Base-by-base conservation (phyloP, 1,139 yeast species). In the Suhomyces coccinellae region DNA sequence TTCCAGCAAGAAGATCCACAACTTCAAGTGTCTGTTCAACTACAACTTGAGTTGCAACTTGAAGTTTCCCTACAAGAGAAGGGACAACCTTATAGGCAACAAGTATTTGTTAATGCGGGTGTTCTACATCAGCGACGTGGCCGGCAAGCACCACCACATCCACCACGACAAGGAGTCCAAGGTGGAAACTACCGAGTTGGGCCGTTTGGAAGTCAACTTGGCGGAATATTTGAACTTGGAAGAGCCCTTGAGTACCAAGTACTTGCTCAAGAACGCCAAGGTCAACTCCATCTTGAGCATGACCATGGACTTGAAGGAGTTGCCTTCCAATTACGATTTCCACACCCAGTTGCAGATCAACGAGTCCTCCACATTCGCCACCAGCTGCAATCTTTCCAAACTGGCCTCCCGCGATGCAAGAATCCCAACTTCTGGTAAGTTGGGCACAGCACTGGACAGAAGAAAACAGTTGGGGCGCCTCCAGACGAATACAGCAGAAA, bases 251-350 rank as follows among this genome's bases (percentile, higher is more conserved):
- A 75, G 80, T 16, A 77, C 83, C 45, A 77, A 85, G 52, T 88
- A 86, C 56, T 66, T 91, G 43, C 68, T 91, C 38, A 84, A 84
- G 54, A 79, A 87, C 31, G 85, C 96, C 10, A 88, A 88, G 54
- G 83, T 91, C 17, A 91, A 93, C 62, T 84, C 95, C 5, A 84
- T 90, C 36, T 65, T 88, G 36, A 82, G 78, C 45, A 47, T 79
- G 47, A 67, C 76, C 1, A 58, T 75, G 7, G 64, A 57, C 12
- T 55, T 73, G 69, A 45, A 66, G 65, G 61, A 72, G 75, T 52
- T 77, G 59, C 60, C 75, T 63, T 62, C 75, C 55, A 53, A 74
- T 46, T 59, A 57, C 35, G 77, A 72, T 38, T 73, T 72, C 60
- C 75, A 68, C 52, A 73, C 78, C 12, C 74, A 65, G 47, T 57